phyloP scores from a whole-genome alignment of 495 filamentous ascomycete genomes.

The Paragyromitra xinjiangensis region DNA sequence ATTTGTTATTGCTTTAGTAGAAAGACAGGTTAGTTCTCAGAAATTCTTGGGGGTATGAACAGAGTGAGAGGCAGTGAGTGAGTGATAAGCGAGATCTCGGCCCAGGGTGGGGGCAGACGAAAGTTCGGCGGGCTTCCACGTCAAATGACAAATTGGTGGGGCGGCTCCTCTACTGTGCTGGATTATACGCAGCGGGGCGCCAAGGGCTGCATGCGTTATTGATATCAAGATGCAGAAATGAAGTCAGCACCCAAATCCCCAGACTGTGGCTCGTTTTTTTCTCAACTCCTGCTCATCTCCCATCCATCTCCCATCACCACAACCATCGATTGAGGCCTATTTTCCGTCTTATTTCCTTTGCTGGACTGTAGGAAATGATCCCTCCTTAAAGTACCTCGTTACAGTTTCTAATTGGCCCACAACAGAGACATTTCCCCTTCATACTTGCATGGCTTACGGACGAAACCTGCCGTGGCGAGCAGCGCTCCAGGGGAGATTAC shows the following conservation, averaged over 20 bases:
- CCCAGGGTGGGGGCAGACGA: neutral
- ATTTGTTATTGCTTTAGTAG: neutral
- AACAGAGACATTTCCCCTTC: conserved; percentile 16
- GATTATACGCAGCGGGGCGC: conserved; percentile 35
- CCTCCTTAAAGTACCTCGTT: neutral
- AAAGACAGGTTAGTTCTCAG: neutral
- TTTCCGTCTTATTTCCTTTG: conserved; percentile 7
- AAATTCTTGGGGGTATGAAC: too few species aligned
- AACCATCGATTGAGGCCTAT: conserved; percentile 21
- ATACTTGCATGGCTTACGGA: conserved; percentile 50
- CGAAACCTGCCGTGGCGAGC: conserved; percentile 46
- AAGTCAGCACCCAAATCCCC: conserved; percentile 25
- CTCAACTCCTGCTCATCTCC: conserved; percentile 12
- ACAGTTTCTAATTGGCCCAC: conserved; percentile 29
- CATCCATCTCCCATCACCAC: conserved; percentile 25
- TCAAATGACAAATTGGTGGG: conserved; percentile 28
- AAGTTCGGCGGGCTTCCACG: conserved; percentile 31
- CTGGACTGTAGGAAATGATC: conserved; percentile 19
- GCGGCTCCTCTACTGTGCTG: conserved; percentile 34
- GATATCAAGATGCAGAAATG: conserved; percentile 41
- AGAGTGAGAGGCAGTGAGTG: neutral
- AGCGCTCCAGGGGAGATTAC: conserved; percentile 44
- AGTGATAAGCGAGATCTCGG: conserved; percentile 19
- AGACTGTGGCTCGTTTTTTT: conserved; percentile 38
- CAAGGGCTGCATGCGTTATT: conserved; percentile 19